Evolutionary conservation across 306 rosid genomes (phyloP), one percentile per base, ranked within the genome.

Genomic region (Vicia faba): DNA sequence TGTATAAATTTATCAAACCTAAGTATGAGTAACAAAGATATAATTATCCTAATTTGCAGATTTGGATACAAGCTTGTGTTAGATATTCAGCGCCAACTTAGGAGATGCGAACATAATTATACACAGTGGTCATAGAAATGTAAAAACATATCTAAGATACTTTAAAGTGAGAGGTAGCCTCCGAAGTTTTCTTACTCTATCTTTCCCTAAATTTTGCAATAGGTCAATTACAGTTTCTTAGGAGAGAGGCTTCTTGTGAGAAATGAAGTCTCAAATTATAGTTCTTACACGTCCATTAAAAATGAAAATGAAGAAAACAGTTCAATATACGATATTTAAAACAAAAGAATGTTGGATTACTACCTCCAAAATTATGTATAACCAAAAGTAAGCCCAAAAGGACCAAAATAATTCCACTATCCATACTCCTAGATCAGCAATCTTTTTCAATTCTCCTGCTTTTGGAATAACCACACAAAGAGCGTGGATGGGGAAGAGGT

Each of bases 371-470:
- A 93, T 93, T 53, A 93, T 89, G 69, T 93, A 93, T 45, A 93
- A 78, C 98, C 98, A 93, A 79, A 86, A 43, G 80, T 93, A 93
- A 64, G 98, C 98, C 98, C 98, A 93, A 71, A 89, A 93, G 26
- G 98, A 93, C 98, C 98, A 93, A 77, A 84, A 82, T 45, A 93
- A 83, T 78, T 93, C 98, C 81, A 93, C 97, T 26, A 93, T 78
- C 97, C 98, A 93, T 44, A 93, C 98, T 71, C 98, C 97, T 67
- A 89, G 10, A 40, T 93, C 98, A 66, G 97, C 78, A 77, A 93
- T 93, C 85, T 93, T 93, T 79, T 88, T 89, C 78, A 84, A 78
- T 80, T 88, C 88, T 70, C 97, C 97, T 69, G 87, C 91, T 84
- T 79, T 88, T 13, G 96, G 96, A 84, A 86, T 85, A 50, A 92